Evolutionary conservation across 441 rosid species (phyloP).

Genomic region (Pelargonium myrrhifolium): DNA sequence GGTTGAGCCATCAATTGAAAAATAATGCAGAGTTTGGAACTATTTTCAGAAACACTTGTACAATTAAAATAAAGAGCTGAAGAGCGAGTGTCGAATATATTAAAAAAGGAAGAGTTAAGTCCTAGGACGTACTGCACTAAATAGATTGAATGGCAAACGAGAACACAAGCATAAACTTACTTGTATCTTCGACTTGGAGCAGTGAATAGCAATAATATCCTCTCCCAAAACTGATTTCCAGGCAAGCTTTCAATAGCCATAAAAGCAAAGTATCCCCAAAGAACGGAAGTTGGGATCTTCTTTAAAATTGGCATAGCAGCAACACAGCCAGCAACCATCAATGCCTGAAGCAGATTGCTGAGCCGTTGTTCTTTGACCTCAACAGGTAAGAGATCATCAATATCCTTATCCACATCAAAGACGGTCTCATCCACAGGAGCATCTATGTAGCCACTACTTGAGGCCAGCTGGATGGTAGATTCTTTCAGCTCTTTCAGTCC

Average conservation of each 20-base stretch:
- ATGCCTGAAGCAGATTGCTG: constrained; percentile 67
- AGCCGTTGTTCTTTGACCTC: constrained; percentile 76
- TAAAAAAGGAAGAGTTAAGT: not conserved
- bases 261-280: constrained; percentile 81
- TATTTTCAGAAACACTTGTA: no score
- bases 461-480: constrained; percentile 58
- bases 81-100: not conserved
- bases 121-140: not conserved
- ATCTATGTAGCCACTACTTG: constrained; percentile 56
- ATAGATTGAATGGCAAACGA: not conserved
- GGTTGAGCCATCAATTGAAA: not conserved
- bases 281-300: constrained; percentile 70
- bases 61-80: no score
- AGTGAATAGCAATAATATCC: constrained; percentile 64
- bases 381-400: constrained; percentile 66
- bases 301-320: constrained; percentile 74
- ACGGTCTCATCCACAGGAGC: constrained; percentile 65
- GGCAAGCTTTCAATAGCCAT: constrained; percentile 84
- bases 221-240: constrained; percentile 80
- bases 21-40: not conserved
- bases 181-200: constrained; percentile 74
- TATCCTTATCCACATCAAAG: constrained; percentile 63
- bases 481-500: constrained; percentile 75
- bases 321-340: constrained; percentile 65
- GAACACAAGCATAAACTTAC: constrained; percentile 25